phyloP scores from a whole-genome alignment of 2,329 filamentous ascomycete genomes.

The Sporothrix globosa region DNA sequence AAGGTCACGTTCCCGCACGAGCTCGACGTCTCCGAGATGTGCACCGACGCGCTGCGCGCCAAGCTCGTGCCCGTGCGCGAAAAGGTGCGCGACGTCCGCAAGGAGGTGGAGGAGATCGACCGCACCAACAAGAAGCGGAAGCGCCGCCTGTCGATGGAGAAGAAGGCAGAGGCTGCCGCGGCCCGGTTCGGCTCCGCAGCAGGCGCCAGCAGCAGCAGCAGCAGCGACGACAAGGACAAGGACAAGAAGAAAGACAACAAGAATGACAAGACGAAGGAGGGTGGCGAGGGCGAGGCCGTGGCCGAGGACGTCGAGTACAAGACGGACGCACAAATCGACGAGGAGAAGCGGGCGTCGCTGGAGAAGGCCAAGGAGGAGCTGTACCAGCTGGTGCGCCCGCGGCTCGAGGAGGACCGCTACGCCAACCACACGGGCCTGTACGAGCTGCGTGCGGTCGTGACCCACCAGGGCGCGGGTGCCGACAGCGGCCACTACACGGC shows the following conservation, averaged over 20 bases:
- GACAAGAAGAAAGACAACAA: constrained; percentile 48
- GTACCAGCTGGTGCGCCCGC: constrained; percentile 72
- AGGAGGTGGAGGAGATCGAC: constrained; percentile 92
- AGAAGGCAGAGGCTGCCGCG: constrained; percentile 46
- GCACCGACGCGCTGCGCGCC: constrained; percentile 83
- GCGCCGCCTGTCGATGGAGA: constrained; percentile 51
- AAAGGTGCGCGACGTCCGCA: constrained; percentile 91
- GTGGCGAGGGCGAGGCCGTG: constrained; percentile 66
- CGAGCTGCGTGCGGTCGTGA: constrained; percentile 90
- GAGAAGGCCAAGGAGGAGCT: constrained; percentile 86
- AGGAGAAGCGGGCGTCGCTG: constrained; percentile 76
- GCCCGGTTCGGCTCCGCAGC: constrained; percentile 9
- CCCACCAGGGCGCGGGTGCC: constrained; percentile 93
- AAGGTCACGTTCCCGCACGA: constrained; percentile 97
- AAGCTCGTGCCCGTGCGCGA: constrained; percentile 89
- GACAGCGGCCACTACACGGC: constrained; percentile 98
- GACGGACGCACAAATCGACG: constrained; percentile 90
- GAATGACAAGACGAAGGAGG: constrained; percentile 42
- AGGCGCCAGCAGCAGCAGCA: constrained; percentile 43
- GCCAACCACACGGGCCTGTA: constrained; percentile 94
- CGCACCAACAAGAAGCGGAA: constrained; percentile 91
- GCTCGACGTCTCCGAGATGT: constrained; percentile 91
- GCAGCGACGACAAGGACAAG: constrained; percentile 44
- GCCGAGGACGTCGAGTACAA: constrained; percentile 77
- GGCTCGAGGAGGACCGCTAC: constrained; percentile 74